Percentiles rank a stretch among this genome's conserved stretches.
Conservation (phyloP, 139 green algal genomes). For the Chlorella sp. region DNA sequence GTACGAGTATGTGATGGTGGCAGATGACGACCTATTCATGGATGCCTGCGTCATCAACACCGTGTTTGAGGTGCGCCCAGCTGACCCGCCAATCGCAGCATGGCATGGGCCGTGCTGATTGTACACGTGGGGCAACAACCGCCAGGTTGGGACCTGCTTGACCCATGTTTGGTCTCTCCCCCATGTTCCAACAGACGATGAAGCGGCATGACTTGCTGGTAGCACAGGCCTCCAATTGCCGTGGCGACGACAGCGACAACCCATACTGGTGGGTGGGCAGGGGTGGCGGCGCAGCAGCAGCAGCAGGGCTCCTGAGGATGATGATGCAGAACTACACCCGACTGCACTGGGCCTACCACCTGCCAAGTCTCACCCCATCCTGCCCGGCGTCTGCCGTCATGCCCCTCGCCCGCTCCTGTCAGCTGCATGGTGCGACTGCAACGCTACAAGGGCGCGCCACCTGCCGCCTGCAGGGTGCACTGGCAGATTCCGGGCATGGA, state of each 20-base stretch:
- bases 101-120: too few species aligned
- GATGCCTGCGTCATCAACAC: conserved; percentile 20
- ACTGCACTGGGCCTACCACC: background rate
- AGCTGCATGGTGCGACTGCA: background rate
- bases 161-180: background rate
- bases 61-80: background rate
- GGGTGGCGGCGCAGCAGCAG: background rate
- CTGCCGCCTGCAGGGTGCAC: conserved; percentile 12
- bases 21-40: conserved; percentile 26
- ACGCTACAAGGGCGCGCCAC: too few species aligned
- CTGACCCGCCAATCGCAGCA: too few species aligned
- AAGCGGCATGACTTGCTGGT: conserved; percentile 4
- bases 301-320: too few species aligned
- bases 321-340: background rate
- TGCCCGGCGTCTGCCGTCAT: background rate
- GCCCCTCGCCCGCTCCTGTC: background rate
- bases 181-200: conserved; percentile 2
- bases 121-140: background rate
- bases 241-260: conserved; percentile 27
- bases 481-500: conserved; percentile 31
- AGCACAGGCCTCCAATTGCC: conserved; percentile 24
- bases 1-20: conserved; percentile 21
- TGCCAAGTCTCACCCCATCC: background rate
- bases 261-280: conserved; percentile 12
- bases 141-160: background rate